These are phyloP conservation scores for Camelina hispida DNA, from an alignment of 345 rosid species.

Conservation along the genomic window DNA sequence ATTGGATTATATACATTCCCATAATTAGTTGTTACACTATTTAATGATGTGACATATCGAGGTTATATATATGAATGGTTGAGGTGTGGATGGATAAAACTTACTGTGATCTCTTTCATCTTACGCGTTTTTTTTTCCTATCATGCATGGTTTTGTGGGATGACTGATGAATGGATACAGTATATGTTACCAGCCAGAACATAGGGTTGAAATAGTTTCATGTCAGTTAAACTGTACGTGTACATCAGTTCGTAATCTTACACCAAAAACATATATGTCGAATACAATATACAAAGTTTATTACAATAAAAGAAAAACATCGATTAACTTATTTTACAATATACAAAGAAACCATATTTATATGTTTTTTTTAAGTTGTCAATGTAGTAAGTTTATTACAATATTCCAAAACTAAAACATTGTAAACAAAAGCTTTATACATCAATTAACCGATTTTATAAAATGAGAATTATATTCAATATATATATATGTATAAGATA, in stretches of 20 bases:
- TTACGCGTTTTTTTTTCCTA: constrained; percentile 5
- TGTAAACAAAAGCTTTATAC: background rate
- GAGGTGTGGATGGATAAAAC: background rate
- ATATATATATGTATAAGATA: no score
- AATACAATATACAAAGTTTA: background rate
- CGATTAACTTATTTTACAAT: no score
- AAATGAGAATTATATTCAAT: background rate
- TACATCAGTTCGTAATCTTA: background rate
- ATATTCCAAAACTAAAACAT: background rate
- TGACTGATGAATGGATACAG: background rate
- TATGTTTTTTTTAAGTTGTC: background rate
- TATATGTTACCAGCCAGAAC: background rate
- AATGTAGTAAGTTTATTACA: background rate
- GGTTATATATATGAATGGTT: constrained; percentile 1
- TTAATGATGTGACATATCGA: constrained; percentile 16
- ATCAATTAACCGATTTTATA: background rate
- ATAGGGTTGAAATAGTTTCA: background rate
- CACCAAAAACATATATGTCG: background rate
- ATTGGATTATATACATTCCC: background rate
- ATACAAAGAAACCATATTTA: no score
- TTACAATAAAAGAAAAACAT: no score
- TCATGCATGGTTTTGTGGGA: background rate
- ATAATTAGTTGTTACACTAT: background rate
- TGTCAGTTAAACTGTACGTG: background rate
- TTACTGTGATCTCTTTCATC: background rate